Base-by-base conservation (phyloP, 306 rosid genomes). In the Vigna radiata region DNA sequence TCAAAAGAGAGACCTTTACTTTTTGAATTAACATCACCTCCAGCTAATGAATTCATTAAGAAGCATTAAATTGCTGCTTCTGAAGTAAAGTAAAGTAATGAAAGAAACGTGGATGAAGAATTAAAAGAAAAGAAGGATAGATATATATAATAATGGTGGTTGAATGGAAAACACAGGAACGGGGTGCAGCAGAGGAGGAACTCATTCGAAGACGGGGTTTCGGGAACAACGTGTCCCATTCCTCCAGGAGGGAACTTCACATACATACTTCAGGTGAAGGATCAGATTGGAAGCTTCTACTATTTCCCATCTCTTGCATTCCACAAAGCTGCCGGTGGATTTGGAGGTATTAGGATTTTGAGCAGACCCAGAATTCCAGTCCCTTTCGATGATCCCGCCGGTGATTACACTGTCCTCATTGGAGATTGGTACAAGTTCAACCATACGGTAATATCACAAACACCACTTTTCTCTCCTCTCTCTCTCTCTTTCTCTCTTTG, bases 251-350 rank as follows among this genome's bases (percentile, higher is more conserved):
- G 68, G 84, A 95, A 95, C 81, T 92, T 95, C 79, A 95, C 99
- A 0, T 92, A 95, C 90, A 95, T 95, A 71, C 89, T 95, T 59
- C 99, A 95, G 87, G 90, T 95, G 80, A 95, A 95, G 84, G 99
- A 95, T 85, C 99, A 95, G 82, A 95, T 95, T 65, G 99, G 99
- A 63, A 95, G 99, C 77, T 92, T 87, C 72, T 95, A 90, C 69
- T 95, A 95, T 77, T 95, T 89, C 91, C 99, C 99, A 11, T 90
- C 99, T 13, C 97, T 95, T 50, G 89, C 88, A 18, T 95, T 95
- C 79, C 99, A 95, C 85, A 95, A 95, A 82, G 99, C 99, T 0
- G 99, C 97, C 1, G 99, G 99, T 79, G 99, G 89, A 17, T 95
- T 95, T 31, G 99, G 99, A 44, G 99, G 99, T 14, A 88, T 95